Evolutionary conservation across 2,329 filamentous ascomycete genomes (phyloP).

Genomic region (Stagonosporopsis cucurbitacearum): DNA sequence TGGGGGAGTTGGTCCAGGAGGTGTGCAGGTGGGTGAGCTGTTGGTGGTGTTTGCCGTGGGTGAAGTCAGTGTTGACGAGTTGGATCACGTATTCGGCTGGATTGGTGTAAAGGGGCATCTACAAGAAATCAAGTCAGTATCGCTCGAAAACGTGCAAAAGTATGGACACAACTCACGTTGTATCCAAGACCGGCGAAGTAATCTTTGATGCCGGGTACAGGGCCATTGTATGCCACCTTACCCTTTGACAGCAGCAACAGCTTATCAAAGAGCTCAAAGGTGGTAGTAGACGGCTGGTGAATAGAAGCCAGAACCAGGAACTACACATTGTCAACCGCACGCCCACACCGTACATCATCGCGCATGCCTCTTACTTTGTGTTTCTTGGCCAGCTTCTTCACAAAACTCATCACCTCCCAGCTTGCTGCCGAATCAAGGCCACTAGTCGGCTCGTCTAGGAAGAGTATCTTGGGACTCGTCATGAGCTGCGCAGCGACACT

Average conservation of each 20-base stretch:
- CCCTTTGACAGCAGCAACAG: conserved; percentile 75
- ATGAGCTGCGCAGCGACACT: conserved; percentile 83
- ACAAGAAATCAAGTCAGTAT: conserved; percentile 10
- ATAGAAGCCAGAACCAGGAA: conserved; percentile 82
- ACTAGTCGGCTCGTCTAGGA: conserved; percentile 84
- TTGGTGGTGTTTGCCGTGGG: conserved; percentile 54
- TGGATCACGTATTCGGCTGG: conserved; percentile 83
- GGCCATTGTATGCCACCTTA: conserved; percentile 75
- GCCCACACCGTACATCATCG: neutral
- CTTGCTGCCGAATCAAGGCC: conserved; percentile 81
- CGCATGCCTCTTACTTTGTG: conserved; percentile 63
- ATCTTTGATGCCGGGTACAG: conserved; percentile 61
- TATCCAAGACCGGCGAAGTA: conserved; percentile 70
- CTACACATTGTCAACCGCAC: conserved; percentile 32
- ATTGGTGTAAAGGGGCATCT: conserved; percentile 74
- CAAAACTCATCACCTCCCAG: conserved; percentile 76
- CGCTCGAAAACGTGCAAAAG: neutral
- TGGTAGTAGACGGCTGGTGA: conserved; percentile 82
- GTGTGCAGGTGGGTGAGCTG: conserved; percentile 62
- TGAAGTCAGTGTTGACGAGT: conserved; percentile 79
- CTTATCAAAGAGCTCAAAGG: conserved; percentile 82
- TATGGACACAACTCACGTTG: conserved; percentile 16
- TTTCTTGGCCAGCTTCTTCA: conserved; percentile 68
- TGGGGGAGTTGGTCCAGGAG: conserved; percentile 61
- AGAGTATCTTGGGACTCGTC: conserved; percentile 79